These are phyloP conservation scores for Penicillium sp. DNA, from an alignment of 2,329 filamentous ascomycete species.

Conservation along the genomic window DNA sequence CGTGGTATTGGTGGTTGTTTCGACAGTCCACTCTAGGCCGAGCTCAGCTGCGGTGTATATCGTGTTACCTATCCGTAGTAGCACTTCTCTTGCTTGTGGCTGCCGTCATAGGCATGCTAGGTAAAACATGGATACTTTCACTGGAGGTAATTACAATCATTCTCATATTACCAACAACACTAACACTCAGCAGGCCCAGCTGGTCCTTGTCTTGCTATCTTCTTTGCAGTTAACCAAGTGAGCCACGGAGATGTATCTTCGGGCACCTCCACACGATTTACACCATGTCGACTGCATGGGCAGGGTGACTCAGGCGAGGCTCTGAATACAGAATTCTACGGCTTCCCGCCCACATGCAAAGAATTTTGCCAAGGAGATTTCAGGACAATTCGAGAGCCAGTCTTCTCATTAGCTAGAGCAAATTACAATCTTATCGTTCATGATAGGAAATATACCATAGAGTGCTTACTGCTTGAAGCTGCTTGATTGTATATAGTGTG, in stretches of 20 bases:
- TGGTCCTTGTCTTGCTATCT: neutral
- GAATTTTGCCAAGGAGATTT: neutral
- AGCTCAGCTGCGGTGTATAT: neutral
- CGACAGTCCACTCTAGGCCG: neutral
- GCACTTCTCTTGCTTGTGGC: neutral
- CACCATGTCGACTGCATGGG: neutral
- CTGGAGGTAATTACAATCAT: neutral
- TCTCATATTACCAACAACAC: neutral
- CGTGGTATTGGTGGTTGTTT: conserved; percentile 1
- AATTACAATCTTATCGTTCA: neutral
- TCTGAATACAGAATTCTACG: neutral
- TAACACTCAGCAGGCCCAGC: neutral
- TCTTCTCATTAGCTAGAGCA: neutral
- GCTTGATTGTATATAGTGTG: neutral
- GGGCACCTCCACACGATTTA: neutral
- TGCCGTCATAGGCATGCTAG: neutral
- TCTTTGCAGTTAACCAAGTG: neutral
- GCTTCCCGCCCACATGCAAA: neutral
- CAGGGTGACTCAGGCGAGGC: neutral
- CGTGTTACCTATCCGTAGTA: neutral
- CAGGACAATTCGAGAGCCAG: neutral
- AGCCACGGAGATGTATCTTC: neutral
- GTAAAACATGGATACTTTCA: neutral
- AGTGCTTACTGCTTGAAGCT: neutral
- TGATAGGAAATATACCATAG: neutral